Evolutionary conservation across 768 basidiomycete species (phyloP).

Genomic region (Kwoniella heveanensis): DNA sequence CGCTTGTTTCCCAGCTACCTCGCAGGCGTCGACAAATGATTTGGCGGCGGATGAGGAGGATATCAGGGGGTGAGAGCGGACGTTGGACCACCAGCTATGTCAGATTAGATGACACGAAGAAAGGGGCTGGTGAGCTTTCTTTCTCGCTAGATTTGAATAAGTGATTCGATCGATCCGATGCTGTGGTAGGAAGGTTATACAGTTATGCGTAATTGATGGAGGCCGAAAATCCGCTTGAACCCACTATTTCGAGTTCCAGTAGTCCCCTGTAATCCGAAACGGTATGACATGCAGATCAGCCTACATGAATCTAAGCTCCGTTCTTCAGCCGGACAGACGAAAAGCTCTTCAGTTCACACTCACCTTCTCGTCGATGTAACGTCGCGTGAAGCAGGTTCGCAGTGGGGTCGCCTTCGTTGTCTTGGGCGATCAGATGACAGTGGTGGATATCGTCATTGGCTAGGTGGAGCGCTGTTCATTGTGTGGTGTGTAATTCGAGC

Average conservation of each 20-base stretch:
- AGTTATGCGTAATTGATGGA: too few species aligned
- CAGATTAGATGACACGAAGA: too few species aligned
- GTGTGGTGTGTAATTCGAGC: too few species aligned
- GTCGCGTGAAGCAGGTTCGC: constrained; percentile 53
- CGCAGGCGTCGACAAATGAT: constrained; percentile 49
- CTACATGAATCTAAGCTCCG: too few species aligned
- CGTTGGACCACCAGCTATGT: constrained; percentile 50
- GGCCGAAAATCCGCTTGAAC: too few species aligned
- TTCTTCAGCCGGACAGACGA: too few species aligned
- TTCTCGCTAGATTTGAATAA: too few species aligned
- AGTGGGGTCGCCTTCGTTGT: constrained; percentile 51
- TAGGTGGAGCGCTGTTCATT: constrained; percentile 43
- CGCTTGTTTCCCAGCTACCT: constrained; percentile 23
- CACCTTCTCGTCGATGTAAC: constrained; percentile 51
- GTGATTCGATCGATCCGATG: too few species aligned
- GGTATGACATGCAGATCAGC: too few species aligned
- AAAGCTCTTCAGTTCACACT: constrained; percentile 14
- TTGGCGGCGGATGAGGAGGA: constrained; percentile 34
- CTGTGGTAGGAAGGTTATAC: too few species aligned
- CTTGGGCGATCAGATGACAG: constrained; percentile 48
- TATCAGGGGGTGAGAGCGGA: constrained; percentile 41
- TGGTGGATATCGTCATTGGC: constrained; percentile 54
- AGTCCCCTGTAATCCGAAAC: constrained; percentile 47
- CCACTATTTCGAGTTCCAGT: constrained; percentile 55
- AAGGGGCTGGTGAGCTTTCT: too few species aligned